Evolutionary conservation across 306 rosid genomes (phyloP).

Genomic region (Quercus dentata): DNA sequence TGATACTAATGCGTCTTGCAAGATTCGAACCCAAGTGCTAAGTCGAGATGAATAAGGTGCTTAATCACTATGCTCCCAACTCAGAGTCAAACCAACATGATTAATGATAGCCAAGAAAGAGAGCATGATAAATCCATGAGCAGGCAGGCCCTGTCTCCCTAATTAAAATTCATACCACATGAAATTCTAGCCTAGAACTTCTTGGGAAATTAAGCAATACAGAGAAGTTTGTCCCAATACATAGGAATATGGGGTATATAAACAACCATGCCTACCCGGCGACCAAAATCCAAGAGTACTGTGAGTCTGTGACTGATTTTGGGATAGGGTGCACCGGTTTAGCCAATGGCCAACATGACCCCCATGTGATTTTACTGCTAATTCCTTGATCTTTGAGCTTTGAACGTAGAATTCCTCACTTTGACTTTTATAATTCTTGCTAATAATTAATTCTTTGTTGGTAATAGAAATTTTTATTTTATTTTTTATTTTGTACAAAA

Average conservation of each 20-base stretch:
- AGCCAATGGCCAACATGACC: conserved; percentile 23
- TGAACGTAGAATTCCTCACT: conserved; percentile 23
- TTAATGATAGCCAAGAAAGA: background rate
- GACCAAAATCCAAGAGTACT: conserved; percentile 9
- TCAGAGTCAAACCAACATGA: too few species aligned
- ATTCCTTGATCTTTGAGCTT: conserved; percentile 38
- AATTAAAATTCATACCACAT: background rate
- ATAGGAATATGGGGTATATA: conserved; percentile 1
- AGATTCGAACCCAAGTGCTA: too few species aligned
- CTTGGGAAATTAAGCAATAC: conserved; percentile 29
- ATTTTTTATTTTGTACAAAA: background rate
- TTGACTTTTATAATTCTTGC: conserved; percentile 24
- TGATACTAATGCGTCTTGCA: too few species aligned
- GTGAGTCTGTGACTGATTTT: background rate
- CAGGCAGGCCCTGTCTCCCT: background rate
- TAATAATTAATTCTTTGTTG: too few species aligned
- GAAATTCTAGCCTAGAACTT: background rate
- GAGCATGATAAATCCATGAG: background rate
- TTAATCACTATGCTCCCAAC: too few species aligned
- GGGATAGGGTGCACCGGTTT: conserved; percentile 28
- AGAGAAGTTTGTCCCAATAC: conserved; percentile 9
- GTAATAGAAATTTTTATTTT: background rate
- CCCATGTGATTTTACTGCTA: conserved; percentile 46
- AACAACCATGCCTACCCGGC: conserved; percentile 13
- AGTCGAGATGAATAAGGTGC: too few species aligned